Conservation (phyloP, 2,329 filamentous ascomycete species). For the Mariannaea sp. region DNA sequence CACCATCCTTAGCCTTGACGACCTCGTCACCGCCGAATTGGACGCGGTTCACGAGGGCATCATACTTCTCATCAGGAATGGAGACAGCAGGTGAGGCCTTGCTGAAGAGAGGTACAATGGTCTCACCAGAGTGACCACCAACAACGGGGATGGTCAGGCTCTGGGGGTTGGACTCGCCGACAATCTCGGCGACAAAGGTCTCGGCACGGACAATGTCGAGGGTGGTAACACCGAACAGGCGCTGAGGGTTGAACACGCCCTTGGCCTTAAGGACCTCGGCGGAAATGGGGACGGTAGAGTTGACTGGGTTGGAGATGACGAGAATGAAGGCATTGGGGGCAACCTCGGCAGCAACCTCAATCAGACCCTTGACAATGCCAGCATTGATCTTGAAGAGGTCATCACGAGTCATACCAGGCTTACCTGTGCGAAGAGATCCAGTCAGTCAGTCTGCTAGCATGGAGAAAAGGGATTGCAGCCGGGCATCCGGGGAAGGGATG, state of each 20-base stretch:
- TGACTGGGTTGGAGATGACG: slow-evolving; percentile 99
- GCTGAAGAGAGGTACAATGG: slow-evolving; percentile 97
- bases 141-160: slow-evolving; percentile 89
- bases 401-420: slow-evolving; percentile 99
- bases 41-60: slow-evolving; percentile 88
- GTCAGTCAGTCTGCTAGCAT: slow-evolving; percentile 22
- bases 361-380: slow-evolving; percentile 92
- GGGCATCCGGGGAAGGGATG: slow-evolving; percentile 26
- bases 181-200: slow-evolving; percentile 89
- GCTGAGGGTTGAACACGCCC: slow-evolving; percentile 91
- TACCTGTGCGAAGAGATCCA: slow-evolving; percentile 63
- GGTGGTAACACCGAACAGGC: slow-evolving; percentile 97
- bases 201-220: slow-evolving; percentile 97
- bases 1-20: slow-evolving; percentile 91
- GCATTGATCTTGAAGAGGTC: slow-evolving; percentile 99
- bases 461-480: slow-evolving; percentile 24
- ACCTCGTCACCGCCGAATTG: slow-evolving; percentile 99
- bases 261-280: slow-evolving; percentile 95
- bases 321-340: slow-evolving; percentile 93
- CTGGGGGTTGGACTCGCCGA: slow-evolving; percentile 79
- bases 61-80: slow-evolving; percentile 89
- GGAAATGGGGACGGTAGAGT: slow-evolving; percentile 97
- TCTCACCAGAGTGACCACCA: slow-evolving; percentile 96
- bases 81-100: slow-evolving; percentile 78
- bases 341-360: slow-evolving; percentile 84